These are phyloP conservation scores for Saccharomyces mikatae DNA, from an alignment of 805 yeast species.

Conservation along the genomic window DNA sequence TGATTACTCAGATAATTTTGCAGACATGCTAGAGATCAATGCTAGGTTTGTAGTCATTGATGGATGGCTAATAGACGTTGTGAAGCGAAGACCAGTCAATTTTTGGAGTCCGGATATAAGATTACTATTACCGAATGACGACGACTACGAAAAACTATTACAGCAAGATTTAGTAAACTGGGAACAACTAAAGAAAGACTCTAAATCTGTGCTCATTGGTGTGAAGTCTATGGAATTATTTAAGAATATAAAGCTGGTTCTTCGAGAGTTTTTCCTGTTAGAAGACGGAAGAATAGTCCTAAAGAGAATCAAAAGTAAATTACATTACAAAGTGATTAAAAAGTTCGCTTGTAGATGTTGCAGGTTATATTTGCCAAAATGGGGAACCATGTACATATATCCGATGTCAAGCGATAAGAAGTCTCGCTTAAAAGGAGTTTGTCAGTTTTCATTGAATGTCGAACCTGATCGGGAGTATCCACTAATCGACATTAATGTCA, in stretches of 20 bases:
- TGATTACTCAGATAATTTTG: neutral
- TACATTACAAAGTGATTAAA: neutral
- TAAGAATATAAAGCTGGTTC: neutral
- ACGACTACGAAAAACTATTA: neutral
- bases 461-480: neutral
- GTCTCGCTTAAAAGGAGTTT: neutral
- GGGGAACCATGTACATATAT: neutral
- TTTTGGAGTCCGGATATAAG: neutral
- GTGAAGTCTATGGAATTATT: neutral
- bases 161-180: neutral
- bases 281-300: neutral
- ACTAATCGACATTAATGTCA: neutral
- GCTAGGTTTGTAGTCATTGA: neutral
- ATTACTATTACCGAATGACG: neutral
- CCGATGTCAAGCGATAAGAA: neutral
- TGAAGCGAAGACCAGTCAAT: neutral
- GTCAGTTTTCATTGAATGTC: neutral
- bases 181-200: neutral
- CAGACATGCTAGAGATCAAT: neutral
- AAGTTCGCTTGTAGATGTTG: neutral
- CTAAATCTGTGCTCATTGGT: neutral
- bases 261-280: neutral
- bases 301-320: neutral
- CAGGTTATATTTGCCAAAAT: neutral
- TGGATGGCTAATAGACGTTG: neutral